Evolutionary conservation across 768 basidiomycete species (phyloP), one percentile per base, ranked within the genome.

Genomic region (Tulasnella sp.): DNA sequence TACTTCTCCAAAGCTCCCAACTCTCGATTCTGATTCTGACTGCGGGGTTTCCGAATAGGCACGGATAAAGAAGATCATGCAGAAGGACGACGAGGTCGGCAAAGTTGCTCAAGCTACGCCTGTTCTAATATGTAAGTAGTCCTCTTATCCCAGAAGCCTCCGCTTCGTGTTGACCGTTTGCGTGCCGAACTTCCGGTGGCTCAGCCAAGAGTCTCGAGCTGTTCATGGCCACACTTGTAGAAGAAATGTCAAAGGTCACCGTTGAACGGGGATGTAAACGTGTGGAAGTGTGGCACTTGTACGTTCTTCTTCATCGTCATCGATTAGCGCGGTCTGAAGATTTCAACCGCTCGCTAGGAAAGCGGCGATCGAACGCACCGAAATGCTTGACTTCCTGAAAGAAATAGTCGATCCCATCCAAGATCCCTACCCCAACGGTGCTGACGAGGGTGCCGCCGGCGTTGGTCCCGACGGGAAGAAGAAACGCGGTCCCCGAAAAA

Each of bases 1-100:
- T 86, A 77, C 6, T 6, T n/a, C 24, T 46, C 34, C 11, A 64
- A 31, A 24, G 37, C 22, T 37, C 69, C 16, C 22, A 64, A 28
- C 54, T 50, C 31, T 46, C 77, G 0, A 72, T 22, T 46, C 80
- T 31, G 20, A 28, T 50, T 42, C 16, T 31, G 34, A 28, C 28
- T 24, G 31, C 28, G 28, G 9, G 28, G 9, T 28, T 42, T 31
- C 7, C 9, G 24, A 31, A 6, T 83, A 97, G 96, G 97, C 97
- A 4, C 93, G 97, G 72, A 99, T 99, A 88, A 99, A 98, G 90
- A 95, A 96, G 88, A 98, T 98, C 79, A 99, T 99, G 95, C 97
- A 99, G 88, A 96, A 96, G 85, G 97, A 99, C 85, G 97, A 99
- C 85, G 97, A 99, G 85, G 97, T 99, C 28, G 97, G 97, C 80